Percentiles rank a stretch among this genome's conserved stretches.
These are phyloP conservation scores for Ceratorhiza oryzae-sativae DNA, from an alignment of 1,284 basidiomycete species.

Conservation along the genomic window DNA sequence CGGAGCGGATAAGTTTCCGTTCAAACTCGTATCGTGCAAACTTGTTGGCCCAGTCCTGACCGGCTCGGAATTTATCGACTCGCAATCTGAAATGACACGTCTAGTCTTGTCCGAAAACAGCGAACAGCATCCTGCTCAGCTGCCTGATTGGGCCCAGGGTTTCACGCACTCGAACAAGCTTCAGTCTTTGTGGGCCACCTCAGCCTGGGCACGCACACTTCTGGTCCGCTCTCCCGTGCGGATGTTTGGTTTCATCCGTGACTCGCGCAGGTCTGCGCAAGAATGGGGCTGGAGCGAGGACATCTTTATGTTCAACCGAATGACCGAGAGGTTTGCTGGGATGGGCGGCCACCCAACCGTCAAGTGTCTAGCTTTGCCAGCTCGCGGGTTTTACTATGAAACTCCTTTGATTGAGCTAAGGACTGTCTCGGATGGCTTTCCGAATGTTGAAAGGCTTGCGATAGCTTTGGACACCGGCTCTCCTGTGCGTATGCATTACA, in stretches of 20 bases:
- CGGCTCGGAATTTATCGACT: slow-evolving; percentile 10
- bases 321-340: background rate
- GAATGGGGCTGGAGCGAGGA: background rate
- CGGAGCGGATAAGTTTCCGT: background rate
- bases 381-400: background rate
- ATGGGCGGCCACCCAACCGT: slow-evolving; percentile 29
- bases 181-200: slow-evolving; percentile 22
- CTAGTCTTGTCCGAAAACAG: slow-evolving; percentile 15
- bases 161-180: background rate
- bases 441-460: slow-evolving; percentile 3
- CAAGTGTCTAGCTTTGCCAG: slow-evolving; percentile 10
- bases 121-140: background rate
- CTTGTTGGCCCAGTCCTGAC: background rate
- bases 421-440: slow-evolving; percentile 20
- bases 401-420: background rate
- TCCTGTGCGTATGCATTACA: background rate
- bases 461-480: slow-evolving; percentile 18
- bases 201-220: slow-evolving; percentile 18
- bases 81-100: slow-evolving; percentile 10
- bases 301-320: background rate
- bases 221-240: slow-evolving; percentile 11
- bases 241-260: slow-evolving; percentile 14
- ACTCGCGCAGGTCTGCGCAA: background rate
- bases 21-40: slow-evolving; percentile 21
- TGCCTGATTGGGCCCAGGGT: background rate